Conservation (phyloP, 306 rosid genomes). For the Rosa persica region DNA sequence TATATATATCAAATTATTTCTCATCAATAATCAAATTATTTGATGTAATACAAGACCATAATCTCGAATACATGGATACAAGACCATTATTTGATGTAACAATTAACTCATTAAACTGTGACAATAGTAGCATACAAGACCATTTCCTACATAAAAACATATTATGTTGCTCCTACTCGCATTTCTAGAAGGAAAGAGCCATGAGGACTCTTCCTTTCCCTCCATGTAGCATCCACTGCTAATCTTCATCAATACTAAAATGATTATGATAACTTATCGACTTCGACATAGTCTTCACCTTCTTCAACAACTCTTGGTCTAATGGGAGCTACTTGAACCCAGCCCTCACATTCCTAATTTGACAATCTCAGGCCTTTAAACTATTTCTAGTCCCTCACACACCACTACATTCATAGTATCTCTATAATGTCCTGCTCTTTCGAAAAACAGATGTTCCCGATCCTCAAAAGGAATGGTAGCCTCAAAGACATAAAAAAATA, state of each 20-base stretch:
- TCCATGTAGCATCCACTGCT: conserved; percentile 34
- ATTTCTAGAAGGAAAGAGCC: conserved; percentile 34
- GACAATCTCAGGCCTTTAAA: conserved; percentile 40
- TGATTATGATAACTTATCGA: conserved; percentile 16
- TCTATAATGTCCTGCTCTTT: conserved; percentile 17
- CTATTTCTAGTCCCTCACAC: not conserved
- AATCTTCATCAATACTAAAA: conserved; percentile 24
- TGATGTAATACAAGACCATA: no score
- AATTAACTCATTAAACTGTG: no score
- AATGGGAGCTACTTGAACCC: conserved; percentile 34
- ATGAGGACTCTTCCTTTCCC: conserved; percentile 26
- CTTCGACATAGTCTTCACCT: not conserved
- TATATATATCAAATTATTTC: no score
- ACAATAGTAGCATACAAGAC: not conserved
- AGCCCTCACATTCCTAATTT: conserved; percentile 18
- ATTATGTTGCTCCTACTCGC: not conserved
- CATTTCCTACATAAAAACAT: no score
- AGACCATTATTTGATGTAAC: no score
- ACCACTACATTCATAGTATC: conserved; percentile 2
- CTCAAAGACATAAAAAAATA: conserved; percentile 26
- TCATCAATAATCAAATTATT: no score
- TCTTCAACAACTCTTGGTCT: conserved; percentile 14
- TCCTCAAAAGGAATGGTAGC: conserved; percentile 16
- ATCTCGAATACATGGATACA: no score
- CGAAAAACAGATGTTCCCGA: conserved; percentile 17